Conservation (phyloP, 1,139 yeast species). For the Kluyveromyces sp. region DNA sequence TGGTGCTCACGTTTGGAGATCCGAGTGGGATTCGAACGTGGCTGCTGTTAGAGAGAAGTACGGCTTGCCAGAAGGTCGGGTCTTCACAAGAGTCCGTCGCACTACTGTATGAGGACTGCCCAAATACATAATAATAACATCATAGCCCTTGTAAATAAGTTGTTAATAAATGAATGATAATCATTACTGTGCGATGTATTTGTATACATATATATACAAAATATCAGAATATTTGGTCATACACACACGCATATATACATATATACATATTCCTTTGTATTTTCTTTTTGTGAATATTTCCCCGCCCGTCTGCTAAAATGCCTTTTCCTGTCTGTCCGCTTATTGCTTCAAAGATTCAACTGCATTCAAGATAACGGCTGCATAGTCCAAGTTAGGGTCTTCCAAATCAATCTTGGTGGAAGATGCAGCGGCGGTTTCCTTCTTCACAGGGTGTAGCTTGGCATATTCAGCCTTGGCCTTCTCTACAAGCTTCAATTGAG, state of each 20-base stretch:
- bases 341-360: constrained; percentile 34
- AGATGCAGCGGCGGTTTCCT: constrained; percentile 22
- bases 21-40: constrained; percentile 72
- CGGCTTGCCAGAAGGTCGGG: constrained; percentile 67
- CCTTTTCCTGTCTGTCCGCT: background rate
- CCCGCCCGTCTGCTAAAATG: too few species aligned
- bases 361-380: constrained; percentile 40
- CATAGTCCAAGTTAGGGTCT: constrained; percentile 87
- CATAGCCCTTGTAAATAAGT: background rate
- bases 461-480: constrained; percentile 88
- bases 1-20: constrained; percentile 93
- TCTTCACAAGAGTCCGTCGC: constrained; percentile 51
- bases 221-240: too few species aligned
- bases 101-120: constrained; percentile 10
- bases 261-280: too few species aligned
- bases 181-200: too few species aligned
- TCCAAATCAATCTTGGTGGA: constrained; percentile 55
- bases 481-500: constrained; percentile 67
- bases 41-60: constrained; percentile 57
- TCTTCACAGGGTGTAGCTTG: constrained; percentile 42
- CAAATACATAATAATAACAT: too few species aligned
- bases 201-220: too few species aligned
- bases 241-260: too few species aligned
- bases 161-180: too few species aligned
- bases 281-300: too few species aligned